Base-by-base conservation (phyloP, 208 protist genomes). In the Trypanosoma conorhini region DNA sequence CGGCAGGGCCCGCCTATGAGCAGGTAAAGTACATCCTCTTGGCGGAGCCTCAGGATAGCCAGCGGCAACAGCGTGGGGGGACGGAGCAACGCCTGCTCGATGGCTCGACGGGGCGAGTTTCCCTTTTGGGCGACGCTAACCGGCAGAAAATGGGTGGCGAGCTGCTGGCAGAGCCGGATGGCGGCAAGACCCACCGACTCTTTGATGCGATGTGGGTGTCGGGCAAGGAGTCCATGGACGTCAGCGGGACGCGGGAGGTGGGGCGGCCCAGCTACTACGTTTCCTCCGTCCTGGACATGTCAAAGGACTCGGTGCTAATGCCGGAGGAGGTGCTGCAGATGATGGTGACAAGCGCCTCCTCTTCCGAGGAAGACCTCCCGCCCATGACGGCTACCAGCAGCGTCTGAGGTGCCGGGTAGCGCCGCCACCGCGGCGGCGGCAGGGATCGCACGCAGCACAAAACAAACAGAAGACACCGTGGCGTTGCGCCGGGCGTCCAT, bases 141-240 rank as follows among this genome's bases (percentile, higher is more conserved):
- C 48, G 22, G 21, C 46, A 55, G 40, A 56, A 2, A 55, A 15
- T 10, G 13, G 42, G 24, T 1, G 10, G 61, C 31, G 59, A 28
- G 51, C 55, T 19, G 9, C 19, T 22, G n/a, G 13, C 40, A 17
- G 62, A 70, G 22, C 13, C 9, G 12, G 46, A 52, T 28, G 67
- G 19, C 8, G 17, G 28, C 24, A 54, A 76, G 30, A 59, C 55
- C 52, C 81, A 82, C 24, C 82, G 81, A 51, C 79, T 93, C n/a
- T 93, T 93, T 61, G 79, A 85, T 40, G 88, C 85, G 8, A 89
- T 93, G 85, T 93, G 88, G 88, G 84, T 93, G 44, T 72, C 82
- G 12, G 76, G 79, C 0, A 82, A 85, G 28, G 55, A 63, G 2
- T 54, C 80, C 55, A 74, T 72, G 52, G 83, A 67, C 67, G 74